phyloP scores from a whole-genome alignment of 371 early-diverging fungal species.

The Haplosporangium sp. region DNA sequence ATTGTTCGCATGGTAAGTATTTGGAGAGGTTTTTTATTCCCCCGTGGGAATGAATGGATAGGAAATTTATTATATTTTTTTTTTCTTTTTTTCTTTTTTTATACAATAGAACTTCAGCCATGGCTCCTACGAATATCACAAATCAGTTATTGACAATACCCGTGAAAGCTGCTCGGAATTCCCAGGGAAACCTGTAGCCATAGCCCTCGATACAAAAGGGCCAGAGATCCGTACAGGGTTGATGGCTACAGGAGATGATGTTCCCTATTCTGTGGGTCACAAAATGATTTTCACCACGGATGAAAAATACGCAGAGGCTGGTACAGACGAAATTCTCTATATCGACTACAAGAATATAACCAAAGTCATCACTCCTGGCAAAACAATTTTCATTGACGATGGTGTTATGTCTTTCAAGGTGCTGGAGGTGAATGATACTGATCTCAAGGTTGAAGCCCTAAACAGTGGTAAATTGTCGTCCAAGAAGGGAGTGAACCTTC shows the following conservation, averaged over 20 bases:
- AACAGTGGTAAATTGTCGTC: constrained; percentile 78
- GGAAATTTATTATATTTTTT: background rate
- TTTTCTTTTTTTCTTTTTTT: background rate
- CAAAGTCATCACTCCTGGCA: constrained; percentile 80
- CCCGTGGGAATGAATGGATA: background rate
- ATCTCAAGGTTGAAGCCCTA: constrained; percentile 75
- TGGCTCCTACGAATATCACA: constrained; percentile 93
- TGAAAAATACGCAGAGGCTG: constrained; percentile 66
- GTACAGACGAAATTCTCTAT: constrained; percentile 80
- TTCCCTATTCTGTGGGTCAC: constrained; percentile 73
- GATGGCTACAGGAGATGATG: constrained; percentile 73
- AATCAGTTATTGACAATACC: constrained; percentile 82
- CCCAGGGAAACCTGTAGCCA: constrained; percentile 79
- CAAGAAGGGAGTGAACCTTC: constrained; percentile 90
- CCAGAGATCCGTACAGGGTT: constrained; percentile 88
- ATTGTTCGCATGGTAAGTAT: constrained; percentile 84
- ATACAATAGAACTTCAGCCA: constrained; percentile 85
- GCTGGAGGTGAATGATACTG: constrained; percentile 68
- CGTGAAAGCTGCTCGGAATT: constrained; percentile 65
- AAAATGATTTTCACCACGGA: constrained; percentile 85
- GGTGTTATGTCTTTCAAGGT: constrained; percentile 86
- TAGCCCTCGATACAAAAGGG: constrained; percentile 91
- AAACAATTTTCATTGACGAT: constrained; percentile 87
- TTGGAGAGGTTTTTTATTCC: too few relatives aligned
- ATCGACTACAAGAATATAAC: constrained; percentile 90